Evolutionary conservation across 108 stramenopile genomes (phyloP), one percentile per base, ranked within the genome.

Genomic region (Heterococcus sp.): DNA sequence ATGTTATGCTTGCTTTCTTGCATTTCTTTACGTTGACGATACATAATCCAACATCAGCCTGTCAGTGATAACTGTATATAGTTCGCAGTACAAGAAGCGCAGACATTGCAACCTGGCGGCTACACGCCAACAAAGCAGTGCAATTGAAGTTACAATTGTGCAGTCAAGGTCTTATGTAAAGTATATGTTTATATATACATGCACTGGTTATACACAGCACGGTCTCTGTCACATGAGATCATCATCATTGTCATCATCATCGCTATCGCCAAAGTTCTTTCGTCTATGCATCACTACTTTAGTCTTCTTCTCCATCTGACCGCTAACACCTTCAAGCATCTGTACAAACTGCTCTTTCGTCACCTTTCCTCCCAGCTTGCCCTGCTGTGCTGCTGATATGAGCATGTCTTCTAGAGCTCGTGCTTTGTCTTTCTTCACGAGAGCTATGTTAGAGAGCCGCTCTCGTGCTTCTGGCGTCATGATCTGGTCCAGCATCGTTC

Each of bases 211-310:
- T n/a, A n/a, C n/a, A n/a, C n/a, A n/a, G n/a, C n/a, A n/a, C n/a
- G n/a, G n/a, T n/a, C n/a, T n/a, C n/a, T n/a, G n/a, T n/a, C n/a
- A 85, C 83, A 85, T 71, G 21, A 85, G 32, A 70, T 85, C 84
- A n/a, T 85, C 85, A 31, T 85, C 85, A 74, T 85, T 79, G 82
- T 85, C 82, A 38, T 85, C 85, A n/a, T 84, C 78, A 66, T 85
- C 85, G 37, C 72, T 30, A 11, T 85, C 85, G 83, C 74, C 71
- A 34, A 84, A 72, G 71, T 81, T 84, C 28, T 35, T 65, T 26
- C 83, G 84, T 73, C 85, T 37, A 69, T 84, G 78, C 4, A 85
- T 85, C 63, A 83, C 84, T 35, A 85, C 85, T 32, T 84, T 84
- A 33, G 78, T 84, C 71, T 79, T 85, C 71, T 79, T 85, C 30